Evolutionary conservation across 2,329 filamentous ascomycete genomes (phyloP).

Genomic region (Colletotrichum neosansevieriae): DNA sequence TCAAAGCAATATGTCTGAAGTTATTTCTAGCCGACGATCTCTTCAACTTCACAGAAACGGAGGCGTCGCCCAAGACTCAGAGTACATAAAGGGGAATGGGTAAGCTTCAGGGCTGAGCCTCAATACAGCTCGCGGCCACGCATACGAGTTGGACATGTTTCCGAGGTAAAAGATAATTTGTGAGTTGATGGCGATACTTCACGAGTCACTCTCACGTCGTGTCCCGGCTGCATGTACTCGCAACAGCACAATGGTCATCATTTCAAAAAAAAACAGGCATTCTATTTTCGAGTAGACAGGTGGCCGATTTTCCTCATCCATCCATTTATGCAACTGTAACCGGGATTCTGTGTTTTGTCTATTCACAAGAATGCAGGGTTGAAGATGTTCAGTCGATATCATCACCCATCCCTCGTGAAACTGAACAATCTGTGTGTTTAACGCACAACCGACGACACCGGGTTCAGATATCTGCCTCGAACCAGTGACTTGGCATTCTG

Average conservation of each 20-base stretch:
- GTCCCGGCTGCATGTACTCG: neutral
- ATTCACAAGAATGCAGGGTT: neutral
- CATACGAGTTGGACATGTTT: neutral
- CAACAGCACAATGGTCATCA: neutral
- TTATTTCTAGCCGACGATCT: neutral
- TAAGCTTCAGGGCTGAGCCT: neutral
- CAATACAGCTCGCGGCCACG: neutral
- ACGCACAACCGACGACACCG: neutral
- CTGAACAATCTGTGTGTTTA: neutral
- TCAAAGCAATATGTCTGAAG: neutral
- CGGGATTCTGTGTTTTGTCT: neutral
- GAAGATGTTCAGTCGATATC: neutral
- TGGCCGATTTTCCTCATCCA: neutral
- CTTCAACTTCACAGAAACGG: neutral
- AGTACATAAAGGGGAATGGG: neutral
- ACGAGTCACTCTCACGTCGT: neutral
- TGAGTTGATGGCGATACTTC: neutral
- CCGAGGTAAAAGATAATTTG: neutral
- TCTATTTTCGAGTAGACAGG: neutral
- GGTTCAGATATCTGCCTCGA: neutral
- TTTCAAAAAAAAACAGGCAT: neutral
- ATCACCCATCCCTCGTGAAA: too few species aligned
- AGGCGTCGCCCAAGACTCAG: neutral
- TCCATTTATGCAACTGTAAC: neutral
- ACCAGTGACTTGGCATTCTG: neutral